Conservation (phyloP, 2,329 filamentous ascomycete genomes). For the Colletotrichum coccodes region DNA sequence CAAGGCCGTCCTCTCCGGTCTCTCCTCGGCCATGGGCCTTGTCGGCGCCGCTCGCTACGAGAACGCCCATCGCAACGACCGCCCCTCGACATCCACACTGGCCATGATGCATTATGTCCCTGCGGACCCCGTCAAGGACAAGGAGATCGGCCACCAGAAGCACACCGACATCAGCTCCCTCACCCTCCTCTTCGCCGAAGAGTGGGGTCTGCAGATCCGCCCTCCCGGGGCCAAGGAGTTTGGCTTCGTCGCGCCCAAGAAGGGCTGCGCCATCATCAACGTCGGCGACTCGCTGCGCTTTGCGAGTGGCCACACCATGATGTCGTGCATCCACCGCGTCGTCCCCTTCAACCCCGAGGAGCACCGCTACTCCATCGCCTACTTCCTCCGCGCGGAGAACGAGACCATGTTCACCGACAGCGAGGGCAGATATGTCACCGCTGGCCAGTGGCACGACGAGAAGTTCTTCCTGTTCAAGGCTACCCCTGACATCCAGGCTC, state of each 20-base stretch:
- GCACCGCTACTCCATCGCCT: constrained; percentile 65
- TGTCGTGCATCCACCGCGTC: constrained; percentile 67
- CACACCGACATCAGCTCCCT: constrained; percentile 67
- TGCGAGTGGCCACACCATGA: constrained; percentile 61
- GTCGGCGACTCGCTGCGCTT: constrained; percentile 69
- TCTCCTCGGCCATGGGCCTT: constrained; percentile 58
- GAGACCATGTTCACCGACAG: constrained; percentile 65
- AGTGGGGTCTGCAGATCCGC: constrained; percentile 67
- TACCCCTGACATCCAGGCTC: constrained; percentile 47
- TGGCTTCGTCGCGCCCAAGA: constrained; percentile 63
- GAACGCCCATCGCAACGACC: constrained; percentile 61
- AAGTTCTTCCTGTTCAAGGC: constrained; percentile 45
- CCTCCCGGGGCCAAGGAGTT: constrained; percentile 57
- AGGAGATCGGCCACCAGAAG: constrained; percentile 63
- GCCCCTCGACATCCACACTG: constrained; percentile 59
- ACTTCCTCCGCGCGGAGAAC: constrained; percentile 67
- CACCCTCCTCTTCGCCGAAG: constrained; percentile 64
- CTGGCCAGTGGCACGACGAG: constrained; percentile 64
- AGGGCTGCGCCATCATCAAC: constrained; percentile 64
- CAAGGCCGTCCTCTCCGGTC: constrained; percentile 58
- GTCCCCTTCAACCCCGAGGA: constrained; percentile 58
- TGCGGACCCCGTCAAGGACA: constrained; percentile 48
- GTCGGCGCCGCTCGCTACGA: constrained; percentile 58
- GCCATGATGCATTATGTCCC: constrained; percentile 66
- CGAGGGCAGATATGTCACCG: constrained; percentile 63